Percentiles rank a stretch among this genome's conserved stretches.
Conservation (phyloP, 495 filamentous ascomycete genomes). For the Penicillium robsamsonii region DNA sequence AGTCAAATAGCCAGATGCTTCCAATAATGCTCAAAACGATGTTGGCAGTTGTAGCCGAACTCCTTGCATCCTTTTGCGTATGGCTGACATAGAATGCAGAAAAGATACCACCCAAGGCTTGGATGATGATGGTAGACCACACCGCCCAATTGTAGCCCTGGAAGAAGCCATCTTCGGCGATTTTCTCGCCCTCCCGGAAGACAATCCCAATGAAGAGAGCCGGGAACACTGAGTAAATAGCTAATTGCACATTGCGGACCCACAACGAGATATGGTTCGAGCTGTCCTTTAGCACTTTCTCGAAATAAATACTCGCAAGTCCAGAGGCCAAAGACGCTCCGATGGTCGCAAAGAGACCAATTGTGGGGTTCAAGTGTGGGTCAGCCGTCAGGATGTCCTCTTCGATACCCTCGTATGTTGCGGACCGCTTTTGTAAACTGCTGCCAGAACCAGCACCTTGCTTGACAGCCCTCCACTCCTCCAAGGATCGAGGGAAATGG, state of each 20-base stretch:
- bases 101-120: constrained; percentile 79
- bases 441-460: constrained; percentile 29
- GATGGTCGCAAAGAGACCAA: constrained; percentile 77
- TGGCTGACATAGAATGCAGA: constrained; percentile 83
- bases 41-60: constrained; percentile 86
- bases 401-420: constrained; percentile 89
- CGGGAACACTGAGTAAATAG: constrained; percentile 86
- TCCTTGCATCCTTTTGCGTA: constrained; percentile 67
- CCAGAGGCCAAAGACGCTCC: constrained; percentile 76
- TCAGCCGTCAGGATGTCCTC: constrained; percentile 66
- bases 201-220: constrained; percentile 83
- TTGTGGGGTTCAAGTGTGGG: constrained; percentile 66
- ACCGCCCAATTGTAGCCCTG: constrained; percentile 90
- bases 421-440: constrained; percentile 68
- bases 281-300: constrained; percentile 89
- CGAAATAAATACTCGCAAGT: constrained; percentile 86
- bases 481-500: constrained; percentile 71
- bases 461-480: constrained; percentile 50
- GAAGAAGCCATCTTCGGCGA: constrained; percentile 83
- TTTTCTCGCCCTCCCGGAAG: constrained; percentile 79
- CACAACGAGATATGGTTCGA: constrained; percentile 69
- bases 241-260: constrained; percentile 91
- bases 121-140: constrained; percentile 78
- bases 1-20: constrained; percentile 81
- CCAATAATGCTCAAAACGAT: constrained; percentile 81